Percentiles rank a stretch among this genome's conserved stretches.
Evolutionary conservation across 2,329 filamentous ascomycete genomes (phyloP).

Genomic region (Fusarium pilosicola): DNA sequence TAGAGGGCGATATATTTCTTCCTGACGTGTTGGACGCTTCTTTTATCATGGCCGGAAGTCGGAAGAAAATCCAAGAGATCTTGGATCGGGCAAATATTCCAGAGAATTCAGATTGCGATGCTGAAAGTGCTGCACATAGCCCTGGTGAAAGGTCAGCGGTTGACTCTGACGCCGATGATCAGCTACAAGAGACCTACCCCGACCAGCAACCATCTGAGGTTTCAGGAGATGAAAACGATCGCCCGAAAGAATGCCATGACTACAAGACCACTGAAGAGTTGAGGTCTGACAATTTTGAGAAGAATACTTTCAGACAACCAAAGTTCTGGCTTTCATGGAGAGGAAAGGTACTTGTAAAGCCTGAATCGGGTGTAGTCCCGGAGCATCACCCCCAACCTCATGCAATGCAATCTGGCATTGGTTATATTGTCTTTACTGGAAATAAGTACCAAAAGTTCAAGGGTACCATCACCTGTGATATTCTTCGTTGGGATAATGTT

Average conservation of each 20-base stretch:
- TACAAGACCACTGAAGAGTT: neutral
- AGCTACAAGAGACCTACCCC: no score
- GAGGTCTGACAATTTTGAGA: conserved; percentile 12
- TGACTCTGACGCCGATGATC: neutral
- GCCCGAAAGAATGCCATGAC: neutral
- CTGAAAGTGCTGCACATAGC: neutral
- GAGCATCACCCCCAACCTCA: neutral
- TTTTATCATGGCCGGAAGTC: conserved; percentile 10
- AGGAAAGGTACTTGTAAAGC: neutral
- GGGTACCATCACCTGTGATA: neutral
- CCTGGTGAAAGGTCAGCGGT: neutral
- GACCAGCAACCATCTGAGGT: neutral
- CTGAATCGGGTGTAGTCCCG: fast-evolving
- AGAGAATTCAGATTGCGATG: neutral
- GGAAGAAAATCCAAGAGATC: neutral
- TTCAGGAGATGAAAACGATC: neutral
- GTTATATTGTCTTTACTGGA: conserved; percentile 13
- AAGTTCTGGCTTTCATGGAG: conserved; percentile 26
- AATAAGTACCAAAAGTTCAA: conserved; percentile 11
- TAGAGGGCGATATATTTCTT: neutral
- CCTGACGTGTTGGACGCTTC: neutral
- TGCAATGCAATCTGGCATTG: neutral
- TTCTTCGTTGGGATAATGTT: neutral
- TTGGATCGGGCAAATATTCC: neutral
- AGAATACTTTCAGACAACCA: conserved; percentile 23